These are phyloP conservation scores for Lomentospora prolificans DNA, from an alignment of 2,329 filamentous ascomycete species.

Conservation along the genomic window DNA sequence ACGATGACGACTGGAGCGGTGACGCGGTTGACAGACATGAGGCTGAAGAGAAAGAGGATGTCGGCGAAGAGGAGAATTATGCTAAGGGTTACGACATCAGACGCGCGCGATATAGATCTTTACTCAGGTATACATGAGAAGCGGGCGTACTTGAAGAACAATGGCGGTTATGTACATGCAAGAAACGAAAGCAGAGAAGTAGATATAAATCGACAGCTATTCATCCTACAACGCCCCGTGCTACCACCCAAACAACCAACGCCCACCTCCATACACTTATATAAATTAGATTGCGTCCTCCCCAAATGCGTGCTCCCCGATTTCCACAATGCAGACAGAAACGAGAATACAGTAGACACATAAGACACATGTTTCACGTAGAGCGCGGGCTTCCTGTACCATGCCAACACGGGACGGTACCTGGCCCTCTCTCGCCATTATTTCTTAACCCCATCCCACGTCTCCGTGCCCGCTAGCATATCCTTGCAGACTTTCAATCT, in stretches of 20 bases:
- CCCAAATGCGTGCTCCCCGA: neutral
- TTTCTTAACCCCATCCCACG: neutral
- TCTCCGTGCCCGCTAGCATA: neutral
- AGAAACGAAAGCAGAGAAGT: neutral
- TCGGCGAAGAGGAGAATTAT: no score
- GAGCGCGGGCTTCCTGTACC: no score
- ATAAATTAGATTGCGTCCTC: neutral
- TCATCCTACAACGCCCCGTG: neutral
- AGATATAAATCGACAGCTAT: neutral
- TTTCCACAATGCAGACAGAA: neutral
- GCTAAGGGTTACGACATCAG: no score
- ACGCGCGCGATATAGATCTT: no score
- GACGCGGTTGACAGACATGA: neutral
- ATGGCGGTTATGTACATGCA: no score
- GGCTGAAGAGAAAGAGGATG: no score
- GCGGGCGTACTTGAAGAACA: no score
- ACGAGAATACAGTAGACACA: neutral
- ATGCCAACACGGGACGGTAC: no score
- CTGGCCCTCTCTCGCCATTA: no score
- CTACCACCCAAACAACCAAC: neutral
- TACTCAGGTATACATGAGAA: no score
- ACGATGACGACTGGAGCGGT: neutral
- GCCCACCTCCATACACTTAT: neutral
- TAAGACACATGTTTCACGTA: no score
- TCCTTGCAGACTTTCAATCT: slow-evolving; percentile 54